Base-by-base conservation (phyloP, 1,284 basidiomycete species). In the Pseudozyma flocculosa region DNA sequence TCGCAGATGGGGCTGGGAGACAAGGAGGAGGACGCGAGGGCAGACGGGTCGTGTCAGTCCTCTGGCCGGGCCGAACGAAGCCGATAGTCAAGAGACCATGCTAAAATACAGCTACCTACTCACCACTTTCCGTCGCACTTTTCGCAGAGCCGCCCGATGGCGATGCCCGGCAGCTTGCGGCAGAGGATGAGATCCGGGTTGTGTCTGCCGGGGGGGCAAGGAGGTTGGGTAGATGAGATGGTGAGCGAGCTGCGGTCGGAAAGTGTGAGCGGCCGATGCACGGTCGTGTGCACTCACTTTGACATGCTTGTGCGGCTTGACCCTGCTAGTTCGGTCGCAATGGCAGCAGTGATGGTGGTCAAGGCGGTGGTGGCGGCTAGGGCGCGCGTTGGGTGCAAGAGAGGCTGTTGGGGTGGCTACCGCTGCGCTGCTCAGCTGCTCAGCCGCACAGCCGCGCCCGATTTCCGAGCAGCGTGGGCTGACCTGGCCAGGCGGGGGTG, bases 51-150 rank as follows among this genome's bases (percentile, higher is more conserved):
- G 30, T 34, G 30, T 34, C 17, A 34, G 30, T 34, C 30, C n/a
- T n/a, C n/a, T n/a, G n/a, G n/a, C n/a, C n/a, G n/a, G n/a, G n/a
- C n/a, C n/a, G n/a, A n/a, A n/a, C n/a, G n/a, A n/a, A n/a, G n/a
- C n/a, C n/a, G n/a, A n/a, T n/a, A n/a, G n/a, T n/a, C n/a, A n/a
- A n/a, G n/a, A n/a, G n/a, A n/a, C n/a, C n/a, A n/a, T n/a, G n/a
- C n/a, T n/a, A n/a, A n/a, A n/a, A n/a, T n/a, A n/a, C 43, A 45
- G 22, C 5, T 17, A 9, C 23, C 30, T 2, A 79, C 86, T 66
- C 68, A 93, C 93, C 94, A 99, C 85, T 97, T 97, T 47, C 95
- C 95, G 78, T 99, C 95, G 76, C 93, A 96, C 79, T 97, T 97
- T 80, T 99, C 95, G 80, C 95, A 99, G 47, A 96, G 84, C 72